These are phyloP conservation scores for Erysimum cheiri DNA, from an alignment of 441 rosid genomes.

Conservation along the genomic window DNA sequence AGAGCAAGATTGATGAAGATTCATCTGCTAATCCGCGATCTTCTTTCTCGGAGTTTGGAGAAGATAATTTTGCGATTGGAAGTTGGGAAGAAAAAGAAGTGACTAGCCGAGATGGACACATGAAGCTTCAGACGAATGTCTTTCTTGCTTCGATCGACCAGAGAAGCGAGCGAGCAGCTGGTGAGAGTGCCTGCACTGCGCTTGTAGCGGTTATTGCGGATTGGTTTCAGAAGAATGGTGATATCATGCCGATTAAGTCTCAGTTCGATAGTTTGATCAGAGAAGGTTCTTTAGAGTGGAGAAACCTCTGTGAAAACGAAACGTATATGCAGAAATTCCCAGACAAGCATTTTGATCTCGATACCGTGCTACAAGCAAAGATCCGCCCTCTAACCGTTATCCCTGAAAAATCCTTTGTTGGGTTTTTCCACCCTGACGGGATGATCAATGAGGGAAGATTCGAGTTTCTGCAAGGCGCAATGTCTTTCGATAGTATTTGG, in stretches of 20 bases:
- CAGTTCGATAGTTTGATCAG: slow-evolving; percentile 77
- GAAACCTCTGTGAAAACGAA: slow-evolving; percentile 73
- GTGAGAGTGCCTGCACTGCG: slow-evolving; percentile 88
- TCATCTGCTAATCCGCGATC: slow-evolving; percentile 52
- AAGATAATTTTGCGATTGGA: slow-evolving; percentile 73
- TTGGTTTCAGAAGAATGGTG: slow-evolving; percentile 72
- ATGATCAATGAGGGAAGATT: slow-evolving; percentile 60
- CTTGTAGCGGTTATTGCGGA: slow-evolving; percentile 83
- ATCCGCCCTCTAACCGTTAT: slow-evolving; percentile 59
- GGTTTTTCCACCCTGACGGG: slow-evolving; percentile 81
- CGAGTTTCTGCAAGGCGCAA: slow-evolving; percentile 70
- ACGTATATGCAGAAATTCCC: slow-evolving; percentile 63
- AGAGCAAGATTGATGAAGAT: slow-evolving; percentile 63
- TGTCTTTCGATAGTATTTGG: slow-evolving; percentile 89
- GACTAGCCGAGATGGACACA: slow-evolving; percentile 68
- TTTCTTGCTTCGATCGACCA: slow-evolving; percentile 89
- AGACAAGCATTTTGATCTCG: slow-evolving; percentile 89
- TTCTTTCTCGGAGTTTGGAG: slow-evolving; percentile 75
- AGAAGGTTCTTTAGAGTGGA: slow-evolving; percentile 87
- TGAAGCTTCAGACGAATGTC: slow-evolving; percentile 72
- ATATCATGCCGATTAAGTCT: slow-evolving; percentile 72
- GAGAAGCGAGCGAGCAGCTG: slow-evolving; percentile 81
- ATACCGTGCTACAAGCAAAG: slow-evolving; percentile 79
- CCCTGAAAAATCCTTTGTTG: slow-evolving; percentile 70
- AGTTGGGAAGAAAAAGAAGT: slow-evolving; percentile 81